These are phyloP conservation scores for Cardamine resedifolia DNA, from an alignment of 345 rosid species.

Conservation along the genomic window DNA sequence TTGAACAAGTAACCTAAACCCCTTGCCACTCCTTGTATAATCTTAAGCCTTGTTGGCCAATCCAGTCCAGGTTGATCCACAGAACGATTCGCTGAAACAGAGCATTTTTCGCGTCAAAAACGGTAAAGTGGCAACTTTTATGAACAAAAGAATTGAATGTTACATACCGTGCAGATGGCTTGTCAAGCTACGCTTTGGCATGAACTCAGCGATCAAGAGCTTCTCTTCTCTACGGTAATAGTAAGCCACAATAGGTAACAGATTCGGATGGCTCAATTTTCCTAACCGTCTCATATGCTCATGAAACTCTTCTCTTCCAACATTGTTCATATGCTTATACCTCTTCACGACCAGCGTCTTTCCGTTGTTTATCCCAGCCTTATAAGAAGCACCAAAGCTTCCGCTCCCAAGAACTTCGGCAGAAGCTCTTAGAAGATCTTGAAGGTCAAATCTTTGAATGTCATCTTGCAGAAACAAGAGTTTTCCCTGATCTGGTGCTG, in stretches of 20 bases:
- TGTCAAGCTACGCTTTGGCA: slow-evolving; percentile 63
- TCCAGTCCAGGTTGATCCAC: slow-evolving; percentile 49
- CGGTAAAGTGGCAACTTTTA: not conserved
- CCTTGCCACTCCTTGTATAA: slow-evolving; percentile 62
- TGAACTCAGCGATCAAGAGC: slow-evolving; percentile 57
- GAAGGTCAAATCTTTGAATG: slow-evolving; percentile 57
- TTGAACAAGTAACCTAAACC: slow-evolving; percentile 63
- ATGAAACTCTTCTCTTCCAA: slow-evolving; percentile 65
- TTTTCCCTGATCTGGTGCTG: slow-evolving; percentile 41
- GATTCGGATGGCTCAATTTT: slow-evolving; percentile 57
- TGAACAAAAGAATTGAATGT: not conserved
- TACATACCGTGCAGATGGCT: slow-evolving; percentile 65
- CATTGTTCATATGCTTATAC: slow-evolving; percentile 70
- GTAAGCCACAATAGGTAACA: slow-evolving; percentile 56
- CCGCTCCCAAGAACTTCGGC: slow-evolving; percentile 89
- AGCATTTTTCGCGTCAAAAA: not conserved
- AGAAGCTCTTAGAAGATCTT: slow-evolving; percentile 66
- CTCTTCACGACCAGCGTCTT: slow-evolving; percentile 66
- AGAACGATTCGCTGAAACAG: slow-evolving; percentile 57
- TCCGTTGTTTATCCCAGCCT: slow-evolving; percentile 47
- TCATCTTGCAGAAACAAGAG: slow-evolving; percentile 55
- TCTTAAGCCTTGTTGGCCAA: slow-evolving; percentile 61
- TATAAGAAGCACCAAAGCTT: slow-evolving; percentile 74
- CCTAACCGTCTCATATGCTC: slow-evolving; percentile 71
- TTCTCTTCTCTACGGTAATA: slow-evolving; percentile 78